A percentile compares a stretch with the other conserved stretches of the same genome.
Conservation (phyloP, 768 basidiomycete species). For the Chalciporus pseudorubinellus region DNA sequence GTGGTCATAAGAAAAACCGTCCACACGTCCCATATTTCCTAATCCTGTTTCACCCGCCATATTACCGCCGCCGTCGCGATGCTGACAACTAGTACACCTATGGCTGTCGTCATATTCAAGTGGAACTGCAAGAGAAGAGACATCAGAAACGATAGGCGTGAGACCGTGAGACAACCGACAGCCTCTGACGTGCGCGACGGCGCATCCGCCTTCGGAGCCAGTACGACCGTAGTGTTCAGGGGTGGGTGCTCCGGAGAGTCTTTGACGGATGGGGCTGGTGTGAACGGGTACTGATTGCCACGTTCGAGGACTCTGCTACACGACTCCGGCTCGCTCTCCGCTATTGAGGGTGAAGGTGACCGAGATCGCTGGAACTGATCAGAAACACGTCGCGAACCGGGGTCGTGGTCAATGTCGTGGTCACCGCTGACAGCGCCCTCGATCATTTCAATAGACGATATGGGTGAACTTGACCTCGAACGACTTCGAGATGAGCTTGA, state of each 20-base stretch:
- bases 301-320: slow-evolving; percentile 17
- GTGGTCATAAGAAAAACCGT: slow-evolving; percentile 20
- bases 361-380: slow-evolving; percentile 25
- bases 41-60: slow-evolving; percentile 61
- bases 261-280: slow-evolving; percentile 31
- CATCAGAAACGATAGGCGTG: slow-evolving; percentile 14
- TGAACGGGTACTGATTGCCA: slow-evolving; percentile 27
- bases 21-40: slow-evolving; percentile 15
- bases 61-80: slow-evolving; percentile 71
- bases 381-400: slow-evolving; percentile 25
- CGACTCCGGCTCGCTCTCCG: slow-evolving; percentile 31
- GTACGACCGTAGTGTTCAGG: slow-evolving; percentile 7
- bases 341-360: slow-evolving; percentile 30
- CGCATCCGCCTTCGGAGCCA: slow-evolving; percentile 18
- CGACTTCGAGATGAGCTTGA: slow-evolving; percentile 41
- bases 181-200: slow-evolving; percentile 21
- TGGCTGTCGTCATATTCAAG: slow-evolving; percentile 44
- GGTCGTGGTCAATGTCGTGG: slow-evolving; percentile 14
- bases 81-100: slow-evolving; percentile 63
- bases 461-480: slow-evolving; percentile 35
- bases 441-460: slow-evolving; percentile 35
- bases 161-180: slow-evolving; percentile 29
- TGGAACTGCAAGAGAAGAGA: slow-evolving; percentile 26
- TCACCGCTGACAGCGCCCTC: slow-evolving; percentile 24
- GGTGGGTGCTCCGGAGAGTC: slow-evolving; percentile 27